phyloP scores from a whole-genome alignment of 768 basidiomycete genomes.

The Fistulinella prunicolor region DNA sequence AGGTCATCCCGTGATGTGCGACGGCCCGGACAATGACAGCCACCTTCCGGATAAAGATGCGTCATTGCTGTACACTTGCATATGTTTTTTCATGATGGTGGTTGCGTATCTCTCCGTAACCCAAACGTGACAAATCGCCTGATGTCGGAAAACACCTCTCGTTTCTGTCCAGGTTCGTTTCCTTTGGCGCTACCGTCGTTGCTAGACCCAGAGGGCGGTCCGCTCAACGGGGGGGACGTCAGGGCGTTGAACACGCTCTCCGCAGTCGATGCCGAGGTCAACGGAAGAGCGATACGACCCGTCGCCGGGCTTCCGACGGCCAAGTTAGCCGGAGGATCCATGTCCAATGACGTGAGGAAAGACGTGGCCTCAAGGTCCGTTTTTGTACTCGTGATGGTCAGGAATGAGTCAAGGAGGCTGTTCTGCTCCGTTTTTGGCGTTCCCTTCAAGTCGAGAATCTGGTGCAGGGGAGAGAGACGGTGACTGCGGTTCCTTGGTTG shows the following conservation, averaged over 20 bases:
- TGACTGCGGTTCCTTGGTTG: constrained; percentile 10
- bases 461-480: not conserved
- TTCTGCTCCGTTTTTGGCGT: constrained; percentile 85
- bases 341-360: constrained; percentile 91
- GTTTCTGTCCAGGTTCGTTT: constrained; percentile 47
- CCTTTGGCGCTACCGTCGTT: constrained; percentile 38
- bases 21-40: too few relatives aligned
- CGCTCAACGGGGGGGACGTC: constrained; percentile 58
- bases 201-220: constrained; percentile 62
- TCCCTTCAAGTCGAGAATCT: constrained; percentile 96
- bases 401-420: constrained; percentile 84
- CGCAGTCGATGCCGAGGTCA: constrained; percentile 31
- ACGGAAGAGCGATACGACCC: constrained; percentile 57
- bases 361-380: constrained; percentile 85
- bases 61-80: too few relatives aligned
- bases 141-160: constrained; percentile 87
- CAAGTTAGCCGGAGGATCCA: constrained; percentile 76
- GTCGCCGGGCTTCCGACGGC: constrained; percentile 63
- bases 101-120: constrained; percentile 63
- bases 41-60: too few relatives aligned
- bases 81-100: constrained; percentile 19
- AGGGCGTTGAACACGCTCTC: constrained; percentile 62
- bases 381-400: constrained; percentile 90
- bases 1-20: not conserved
- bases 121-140: constrained; percentile 88